phyloP scores from a whole-genome alignment of 768 basidiomycete species.

The Mycena maculata region DNA sequence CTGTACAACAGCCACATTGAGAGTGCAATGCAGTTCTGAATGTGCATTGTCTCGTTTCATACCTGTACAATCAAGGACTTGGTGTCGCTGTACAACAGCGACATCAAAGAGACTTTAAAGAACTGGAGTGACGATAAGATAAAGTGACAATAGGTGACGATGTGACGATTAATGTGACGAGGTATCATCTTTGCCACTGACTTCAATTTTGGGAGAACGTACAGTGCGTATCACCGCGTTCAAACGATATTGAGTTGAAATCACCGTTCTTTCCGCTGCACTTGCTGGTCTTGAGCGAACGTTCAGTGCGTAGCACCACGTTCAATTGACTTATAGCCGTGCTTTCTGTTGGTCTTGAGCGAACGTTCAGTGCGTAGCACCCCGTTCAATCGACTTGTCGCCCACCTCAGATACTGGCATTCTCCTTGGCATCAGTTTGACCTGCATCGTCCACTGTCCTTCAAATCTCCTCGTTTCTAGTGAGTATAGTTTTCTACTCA shows the following conservation, averaged over 20 bases:
- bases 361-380: conserved; percentile 20
- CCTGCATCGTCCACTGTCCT: neutral
- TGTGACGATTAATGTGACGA: neutral
- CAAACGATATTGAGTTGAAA: neutral
- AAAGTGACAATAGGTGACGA: conserved; percentile 2
- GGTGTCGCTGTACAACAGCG: neutral
- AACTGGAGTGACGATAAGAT: conserved; percentile 1
- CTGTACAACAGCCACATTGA: conserved; percentile 1
- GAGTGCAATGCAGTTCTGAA: neutral
- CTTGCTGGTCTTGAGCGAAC: neutral
- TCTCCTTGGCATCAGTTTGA: neutral
- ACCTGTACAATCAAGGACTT: too few relatives aligned
- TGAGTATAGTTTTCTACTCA: conserved; percentile 6
- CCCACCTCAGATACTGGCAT: neutral
- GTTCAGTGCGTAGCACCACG: conserved; percentile 10
- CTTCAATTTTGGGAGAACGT: conserved; percentile 1
- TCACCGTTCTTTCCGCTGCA: neutral
- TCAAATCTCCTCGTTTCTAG: neutral
- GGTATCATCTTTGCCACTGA: neutral
- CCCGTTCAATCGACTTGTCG: conserved; percentile 15
- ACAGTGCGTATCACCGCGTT: conserved; percentile 23
- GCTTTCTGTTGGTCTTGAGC: neutral
- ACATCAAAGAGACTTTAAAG: neutral
- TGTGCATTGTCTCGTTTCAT: too few relatives aligned
- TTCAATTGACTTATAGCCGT: neutral